Base-by-base conservation (phyloP, 2,329 filamentous ascomycete genomes). In the Trichoderma breve region DNA sequence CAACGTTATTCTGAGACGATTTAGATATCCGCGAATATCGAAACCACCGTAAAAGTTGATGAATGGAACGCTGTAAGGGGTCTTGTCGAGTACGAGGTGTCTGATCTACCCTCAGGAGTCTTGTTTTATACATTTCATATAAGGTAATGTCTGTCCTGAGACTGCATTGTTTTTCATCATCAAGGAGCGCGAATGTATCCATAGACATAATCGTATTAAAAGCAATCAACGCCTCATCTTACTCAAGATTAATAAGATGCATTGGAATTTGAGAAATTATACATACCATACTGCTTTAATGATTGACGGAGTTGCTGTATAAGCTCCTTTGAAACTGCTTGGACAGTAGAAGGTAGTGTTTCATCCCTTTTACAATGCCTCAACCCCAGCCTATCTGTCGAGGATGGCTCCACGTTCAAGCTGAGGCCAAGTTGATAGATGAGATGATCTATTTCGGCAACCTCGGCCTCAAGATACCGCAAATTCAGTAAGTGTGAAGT, bases 191-290 rank as follows among this genome's bases (percentile, higher is more conserved):
- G 15, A 43, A 43, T 43, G 39, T 43, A 2, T 43, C 39, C 39
- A 43, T 43, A 4, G 39, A 43, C 39, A 43, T 43, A 1, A 43
- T 43, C 0, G 39, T 43, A 18, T 43, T 43, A n/a, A 43, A 43
- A n/a, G 39, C 39, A n/a, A 43, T 43, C 39, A 43, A 1, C 2
- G 39, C 39, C 39, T 43, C 39, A 43, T 43, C 39, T 43, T 4
- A 2, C 3, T 43, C 0, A n/a, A 43, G 0, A n/a, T 43, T 43
- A 43, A 3, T 2, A 43, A 43, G 2, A n/a, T 0, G 4, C 15
- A n/a, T n/a, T n/a, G 15, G 15, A 43, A 18, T 8, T 0, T 43
- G 6, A 43, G 36, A 47, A 11, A 1, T 1, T 21, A 18, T 8
- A 57, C 53, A 28, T 57, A 28, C 53, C 53, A n/a, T 43, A 43